Evolutionary conservation across 2,329 filamentous ascomycete species (phyloP), one percentile per base, ranked within the genome.

Genomic region (Xylaria multiplex): DNA sequence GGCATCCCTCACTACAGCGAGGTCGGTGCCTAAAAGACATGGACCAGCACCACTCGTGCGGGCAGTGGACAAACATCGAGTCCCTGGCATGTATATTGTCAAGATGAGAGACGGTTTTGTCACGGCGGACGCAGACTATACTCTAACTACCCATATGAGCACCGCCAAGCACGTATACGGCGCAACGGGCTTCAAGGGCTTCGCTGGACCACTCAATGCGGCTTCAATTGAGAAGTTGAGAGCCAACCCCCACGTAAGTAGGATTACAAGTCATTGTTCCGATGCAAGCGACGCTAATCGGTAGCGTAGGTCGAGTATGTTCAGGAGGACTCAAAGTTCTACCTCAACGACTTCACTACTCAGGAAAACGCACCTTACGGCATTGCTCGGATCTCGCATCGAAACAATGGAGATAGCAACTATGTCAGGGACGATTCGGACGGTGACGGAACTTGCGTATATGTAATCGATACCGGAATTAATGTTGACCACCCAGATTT

Each of bases 401-500:
- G 45, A 9, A 56, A 64, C 9, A 62, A 27, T 0, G 62, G 55
- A 14, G 56, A 63, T 32, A 59, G 59, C 48, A 72, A 62, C 14
- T 76, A 74, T 56, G 59, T 63, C 9, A 75, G 71, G 49, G 70
- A 74, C 42, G 54, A 52, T 14, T 70, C 65, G 3, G 72, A 69
- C 8, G 75, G 74, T 1, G 65, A 64, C 3, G 74, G 72, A 9
- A 71, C 64, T 13, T 81, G 77, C 57, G 72, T 77, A n/a, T 83
- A 82, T 67, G 68, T 83, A 40, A 76, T 83, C 58, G 81, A 84
- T 69, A 81, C 80, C 2, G 81, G 81, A 43, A 79, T 84, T 50
- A 71, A 74, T 35, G 77, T 76, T 24, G 53, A 72, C 22, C 81
- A 82, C 70, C 63, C 43, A 16, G 68, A 74, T n/a, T 75, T 75